Percentiles rank a stretch among this genome's conserved stretches.
Evolutionary conservation across 1,139 yeast genomes (phyloP).

Genomic region (Sugiyamaella castrensis): DNA sequence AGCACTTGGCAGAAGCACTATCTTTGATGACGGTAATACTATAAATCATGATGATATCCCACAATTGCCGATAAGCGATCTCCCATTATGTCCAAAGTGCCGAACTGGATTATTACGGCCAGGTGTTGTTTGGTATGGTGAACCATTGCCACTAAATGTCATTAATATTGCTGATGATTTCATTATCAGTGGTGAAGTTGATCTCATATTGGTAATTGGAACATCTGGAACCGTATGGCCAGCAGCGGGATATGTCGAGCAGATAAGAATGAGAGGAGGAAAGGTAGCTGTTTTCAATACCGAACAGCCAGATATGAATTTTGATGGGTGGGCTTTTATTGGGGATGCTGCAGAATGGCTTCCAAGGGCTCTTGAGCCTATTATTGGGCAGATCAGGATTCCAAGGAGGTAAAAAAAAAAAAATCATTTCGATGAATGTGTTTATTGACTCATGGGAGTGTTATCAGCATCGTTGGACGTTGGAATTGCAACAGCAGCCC

Average conservation of each 20-base stretch:
- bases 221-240: constrained; percentile 88
- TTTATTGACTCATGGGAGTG: no score
- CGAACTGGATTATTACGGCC: constrained; percentile 63
- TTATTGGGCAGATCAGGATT: constrained; percentile 30
- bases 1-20: constrained; percentile 41
- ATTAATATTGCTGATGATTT: constrained; percentile 70
- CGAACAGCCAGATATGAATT: constrained; percentile 41
- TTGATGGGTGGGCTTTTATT: constrained; percentile 62
- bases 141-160: constrained; percentile 61
- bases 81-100: constrained; percentile 81
- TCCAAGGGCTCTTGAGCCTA: constrained; percentile 60
- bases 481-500: no score
- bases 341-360: constrained; percentile 79
- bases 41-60: constrained; percentile 10
- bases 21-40: constrained; percentile 13
- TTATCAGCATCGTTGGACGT: no score
- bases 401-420: constrained; percentile 6
- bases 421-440: no score
- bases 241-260: constrained; percentile 83
- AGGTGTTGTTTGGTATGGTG: constrained; percentile 94
- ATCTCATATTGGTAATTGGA: constrained; percentile 76
- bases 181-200: constrained; percentile 57
- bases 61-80: constrained; percentile 45
- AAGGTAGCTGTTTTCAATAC: constrained; percentile 81
- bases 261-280: constrained; percentile 70